Conservation (phyloP, 108 stramenopile genomes). For the Cyclotella choctawhatcheeana region DNA sequence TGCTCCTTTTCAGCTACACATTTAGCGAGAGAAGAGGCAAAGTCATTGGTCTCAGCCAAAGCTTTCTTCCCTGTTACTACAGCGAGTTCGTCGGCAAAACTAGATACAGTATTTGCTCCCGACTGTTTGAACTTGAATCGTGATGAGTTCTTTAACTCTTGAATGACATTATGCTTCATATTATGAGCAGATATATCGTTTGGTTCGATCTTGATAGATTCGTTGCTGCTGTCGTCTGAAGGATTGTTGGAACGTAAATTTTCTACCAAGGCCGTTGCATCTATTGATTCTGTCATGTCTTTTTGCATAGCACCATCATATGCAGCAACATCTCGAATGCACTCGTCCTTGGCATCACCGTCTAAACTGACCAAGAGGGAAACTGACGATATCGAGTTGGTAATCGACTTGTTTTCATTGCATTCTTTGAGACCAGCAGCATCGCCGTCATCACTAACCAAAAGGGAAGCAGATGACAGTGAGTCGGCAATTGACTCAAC, state of each 20-base stretch:
- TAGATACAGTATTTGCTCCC: background rate
- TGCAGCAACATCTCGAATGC: background rate
- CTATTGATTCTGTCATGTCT: background rate
- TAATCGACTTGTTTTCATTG: background rate
- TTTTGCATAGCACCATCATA: background rate
- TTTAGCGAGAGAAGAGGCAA: constrained; percentile 13
- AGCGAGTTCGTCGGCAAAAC: constrained; percentile 35
- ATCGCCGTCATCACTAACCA: background rate
- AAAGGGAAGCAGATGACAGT: background rate
- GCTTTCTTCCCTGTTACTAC: constrained; percentile 19
- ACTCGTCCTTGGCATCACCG: background rate
- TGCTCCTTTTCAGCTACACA: background rate
- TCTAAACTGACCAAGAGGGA: constrained; percentile 5
- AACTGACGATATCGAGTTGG: background rate
- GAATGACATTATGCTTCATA: constrained; percentile 16
- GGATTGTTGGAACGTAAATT: too few relatives aligned
- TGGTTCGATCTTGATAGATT: background rate
- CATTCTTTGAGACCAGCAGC: background rate
- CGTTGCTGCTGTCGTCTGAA: background rate
- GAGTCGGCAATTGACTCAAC: background rate
- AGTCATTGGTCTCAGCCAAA: constrained; percentile 1
- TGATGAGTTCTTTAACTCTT: constrained; percentile 4
- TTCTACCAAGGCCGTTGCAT: too few relatives aligned
- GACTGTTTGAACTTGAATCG: constrained; percentile 11
- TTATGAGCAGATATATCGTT: constrained; percentile 2